Evolutionary conservation across 768 basidiomycete species (phyloP).

Genomic region (Pisolithus albus): DNA sequence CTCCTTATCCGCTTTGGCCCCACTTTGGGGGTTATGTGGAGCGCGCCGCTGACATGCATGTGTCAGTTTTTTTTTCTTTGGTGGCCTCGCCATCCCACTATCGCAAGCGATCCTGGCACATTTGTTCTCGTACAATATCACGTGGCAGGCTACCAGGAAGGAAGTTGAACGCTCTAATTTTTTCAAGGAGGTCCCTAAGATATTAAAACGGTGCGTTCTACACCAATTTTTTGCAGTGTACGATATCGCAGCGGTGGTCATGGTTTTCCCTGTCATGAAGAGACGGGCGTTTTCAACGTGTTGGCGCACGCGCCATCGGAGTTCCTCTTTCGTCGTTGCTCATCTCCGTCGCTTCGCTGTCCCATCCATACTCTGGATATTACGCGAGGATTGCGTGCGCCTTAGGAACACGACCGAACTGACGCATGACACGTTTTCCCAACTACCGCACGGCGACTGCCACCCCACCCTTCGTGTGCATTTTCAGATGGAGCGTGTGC

Average conservation of each 20-base stretch:
- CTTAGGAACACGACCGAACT: neutral
- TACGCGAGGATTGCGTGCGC: neutral
- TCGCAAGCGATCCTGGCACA: slow-evolving; percentile 48
- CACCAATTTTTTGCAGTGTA: slow-evolving; percentile 29
- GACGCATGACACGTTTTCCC: neutral
- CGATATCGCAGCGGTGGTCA: neutral
- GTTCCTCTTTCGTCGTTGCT: neutral
- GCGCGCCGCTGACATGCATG: slow-evolving; percentile 2
- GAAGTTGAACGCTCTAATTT: slow-evolving; percentile 86
- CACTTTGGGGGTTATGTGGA: neutral
- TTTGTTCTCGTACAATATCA: slow-evolving; percentile 51
- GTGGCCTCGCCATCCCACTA: slow-evolving; percentile 51
- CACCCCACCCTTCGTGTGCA: too few species aligned
- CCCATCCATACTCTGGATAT: neutral
- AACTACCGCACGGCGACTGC: neutral
- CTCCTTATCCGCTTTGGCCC: neutral
- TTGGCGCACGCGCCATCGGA: neutral
- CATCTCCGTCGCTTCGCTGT: neutral
- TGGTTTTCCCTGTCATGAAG: neutral
- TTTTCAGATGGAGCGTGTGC: neutral
- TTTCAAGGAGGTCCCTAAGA: slow-evolving; percentile 82
- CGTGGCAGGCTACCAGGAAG: slow-evolving; percentile 62
- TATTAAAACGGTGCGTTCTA: slow-evolving; percentile 43
- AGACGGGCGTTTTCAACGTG: slow-evolving; percentile 13
- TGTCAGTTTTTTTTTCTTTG: slow-evolving; percentile 44